These are phyloP conservation scores for Wakefieldia striispora DNA, from an alignment of 768 basidiomycete species.

Conservation along the genomic window DNA sequence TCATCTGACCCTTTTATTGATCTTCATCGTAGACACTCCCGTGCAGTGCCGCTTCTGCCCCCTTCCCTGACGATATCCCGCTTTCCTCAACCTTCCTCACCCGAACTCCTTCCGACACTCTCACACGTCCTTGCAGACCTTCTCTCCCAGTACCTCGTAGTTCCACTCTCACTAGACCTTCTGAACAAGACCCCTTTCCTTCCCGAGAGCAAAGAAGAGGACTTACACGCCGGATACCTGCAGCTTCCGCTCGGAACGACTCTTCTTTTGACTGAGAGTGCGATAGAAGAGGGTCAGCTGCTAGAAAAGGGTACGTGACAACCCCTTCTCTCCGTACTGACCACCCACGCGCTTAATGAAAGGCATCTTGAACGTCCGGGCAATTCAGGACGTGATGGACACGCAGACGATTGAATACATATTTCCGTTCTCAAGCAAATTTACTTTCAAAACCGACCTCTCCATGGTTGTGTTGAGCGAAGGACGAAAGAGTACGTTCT, in stretches of 20 bases:
- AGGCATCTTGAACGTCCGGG: constrained; percentile 65
- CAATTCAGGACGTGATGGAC: constrained; percentile 61
- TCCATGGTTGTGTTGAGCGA: constrained; percentile 59
- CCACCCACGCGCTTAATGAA: not conserved
- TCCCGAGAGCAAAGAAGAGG: constrained; percentile 68
- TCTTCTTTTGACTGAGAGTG: constrained; percentile 63
- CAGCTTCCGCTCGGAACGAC: constrained; percentile 66
- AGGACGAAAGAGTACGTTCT: constrained; percentile 70
- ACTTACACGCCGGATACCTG: constrained; percentile 70
- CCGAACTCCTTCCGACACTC: constrained; percentile 43
- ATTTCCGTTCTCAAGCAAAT: constrained; percentile 70
- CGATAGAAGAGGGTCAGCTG: constrained; percentile 66
- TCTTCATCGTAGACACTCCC: constrained; percentile 52
- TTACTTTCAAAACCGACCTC: constrained; percentile 73
- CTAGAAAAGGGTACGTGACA: constrained; percentile 41
- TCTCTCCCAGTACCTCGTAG: constrained; percentile 51
- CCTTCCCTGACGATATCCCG: constrained; percentile 60
- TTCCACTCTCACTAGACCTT: constrained; percentile 61
- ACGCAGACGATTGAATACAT: constrained; percentile 67
- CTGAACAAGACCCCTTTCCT: constrained; percentile 58
- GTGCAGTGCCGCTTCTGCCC: constrained; percentile 64
- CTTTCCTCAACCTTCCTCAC: constrained; percentile 49
- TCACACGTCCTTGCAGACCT: constrained; percentile 54
- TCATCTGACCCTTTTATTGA: constrained; percentile 1
- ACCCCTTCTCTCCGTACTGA: not conserved